Percentiles rank a stretch among this genome's conserved stretches.
phyloP scores from a whole-genome alignment of 2,329 filamentous ascomycete species.

The Cadophora sp. region DNA sequence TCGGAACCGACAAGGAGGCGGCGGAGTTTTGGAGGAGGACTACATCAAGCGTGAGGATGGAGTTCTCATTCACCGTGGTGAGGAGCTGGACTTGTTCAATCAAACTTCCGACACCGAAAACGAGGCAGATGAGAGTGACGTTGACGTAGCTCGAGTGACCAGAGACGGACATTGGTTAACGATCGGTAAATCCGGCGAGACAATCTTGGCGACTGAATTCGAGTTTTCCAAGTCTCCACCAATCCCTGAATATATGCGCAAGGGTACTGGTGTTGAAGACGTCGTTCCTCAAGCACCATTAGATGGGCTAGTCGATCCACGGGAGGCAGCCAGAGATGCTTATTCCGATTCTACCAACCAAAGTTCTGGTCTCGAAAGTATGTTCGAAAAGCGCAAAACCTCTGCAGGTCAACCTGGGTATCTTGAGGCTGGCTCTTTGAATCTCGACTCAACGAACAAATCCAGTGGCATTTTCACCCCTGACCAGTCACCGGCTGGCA shows the following conservation, averaged over 20 bases:
- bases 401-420: neutral
- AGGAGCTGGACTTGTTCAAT: slow-evolving; percentile 43
- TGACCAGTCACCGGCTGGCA: neutral
- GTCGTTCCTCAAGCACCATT: slow-evolving; percentile 35
- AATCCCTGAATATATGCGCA: slow-evolving; percentile 18
- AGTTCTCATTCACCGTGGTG: slow-evolving; percentile 42
- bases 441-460: neutral
- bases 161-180: slow-evolving; percentile 21
- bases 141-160: slow-evolving; percentile 24
- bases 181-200: slow-evolving; percentile 27
- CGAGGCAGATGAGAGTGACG: slow-evolving; percentile 27
- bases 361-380: neutral
- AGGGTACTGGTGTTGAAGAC: slow-evolving; percentile 39
- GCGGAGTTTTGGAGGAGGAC: slow-evolving; percentile 32
- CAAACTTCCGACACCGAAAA: slow-evolving; percentile 34
- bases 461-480: neutral
- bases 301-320: slow-evolving; percentile 35
- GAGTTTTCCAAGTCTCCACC: slow-evolving; percentile 4
- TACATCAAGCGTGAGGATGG: slow-evolving; percentile 42
- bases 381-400: neutral
- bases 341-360: neutral
- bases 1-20: slow-evolving; percentile 20
- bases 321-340: slow-evolving; percentile 5
- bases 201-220: slow-evolving; percentile 29
- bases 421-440: neutral